Evolutionary conservation across 345 rosid species (phyloP).

Genomic region (Rubroshorea leprosula): DNA sequence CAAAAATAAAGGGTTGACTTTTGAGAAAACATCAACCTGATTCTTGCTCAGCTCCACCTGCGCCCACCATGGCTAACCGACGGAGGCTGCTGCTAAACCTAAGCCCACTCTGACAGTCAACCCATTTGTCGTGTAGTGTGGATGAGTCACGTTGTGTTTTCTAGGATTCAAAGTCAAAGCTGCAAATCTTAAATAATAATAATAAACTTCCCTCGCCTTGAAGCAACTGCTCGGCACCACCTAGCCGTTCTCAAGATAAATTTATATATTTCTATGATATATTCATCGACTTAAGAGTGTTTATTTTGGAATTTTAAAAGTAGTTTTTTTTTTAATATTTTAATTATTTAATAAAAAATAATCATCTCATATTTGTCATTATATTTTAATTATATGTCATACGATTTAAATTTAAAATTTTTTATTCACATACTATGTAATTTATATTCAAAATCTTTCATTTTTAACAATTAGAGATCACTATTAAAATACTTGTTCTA

Average conservation of each 20-base stretch:
- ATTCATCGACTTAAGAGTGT: neutral
- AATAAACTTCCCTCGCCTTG: slow-evolving; percentile 47
- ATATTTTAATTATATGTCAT: too few relatives aligned
- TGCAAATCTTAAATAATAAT: slow-evolving; percentile 37
- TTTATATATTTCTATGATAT: neutral
- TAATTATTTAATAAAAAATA: too few relatives aligned
- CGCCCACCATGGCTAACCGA: slow-evolving; percentile 21
- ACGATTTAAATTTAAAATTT: too few relatives aligned
- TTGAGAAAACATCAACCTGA: slow-evolving; percentile 17
- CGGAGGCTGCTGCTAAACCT: slow-evolving; percentile 29
- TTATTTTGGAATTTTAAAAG: too few relatives aligned
- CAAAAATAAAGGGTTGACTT: slow-evolving; percentile 43
- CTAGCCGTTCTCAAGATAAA: slow-evolving; percentile 4
- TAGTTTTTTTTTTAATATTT: too few relatives aligned
- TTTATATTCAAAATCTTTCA: too few relatives aligned
- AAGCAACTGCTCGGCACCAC: slow-evolving; percentile 33
- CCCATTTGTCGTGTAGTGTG: slow-evolving; percentile 23
- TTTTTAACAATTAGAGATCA: too few relatives aligned
- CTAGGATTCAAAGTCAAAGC: slow-evolving; percentile 88
- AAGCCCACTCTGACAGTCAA: slow-evolving; percentile 67
- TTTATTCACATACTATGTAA: too few relatives aligned
- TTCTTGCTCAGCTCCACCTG: slow-evolving; percentile 21
- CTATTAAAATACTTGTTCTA: too few relatives aligned
- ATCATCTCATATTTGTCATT: too few relatives aligned
- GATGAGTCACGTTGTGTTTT: slow-evolving; percentile 58